A percentile compares a stretch with the other conserved stretches of the same genome.
phyloP scores from a whole-genome alignment of 73 alveolate genomes.

The Symbiodinium pilosum region DNA sequence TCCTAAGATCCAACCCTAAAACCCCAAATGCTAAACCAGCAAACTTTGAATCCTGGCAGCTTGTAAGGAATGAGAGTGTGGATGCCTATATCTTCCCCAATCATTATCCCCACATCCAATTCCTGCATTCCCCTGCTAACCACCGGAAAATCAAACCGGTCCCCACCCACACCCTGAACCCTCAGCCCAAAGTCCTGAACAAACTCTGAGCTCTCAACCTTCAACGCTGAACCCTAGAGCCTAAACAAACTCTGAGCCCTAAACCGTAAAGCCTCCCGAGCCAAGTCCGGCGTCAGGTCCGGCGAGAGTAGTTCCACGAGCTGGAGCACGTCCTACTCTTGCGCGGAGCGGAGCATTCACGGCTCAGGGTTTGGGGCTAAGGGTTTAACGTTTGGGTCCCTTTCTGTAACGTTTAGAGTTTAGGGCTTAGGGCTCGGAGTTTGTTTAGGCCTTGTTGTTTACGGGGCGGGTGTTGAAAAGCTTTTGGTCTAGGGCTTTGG shows the following conservation, averaged over 20 bases:
- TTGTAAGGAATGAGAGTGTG: too few species aligned
- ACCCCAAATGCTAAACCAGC: background rate
- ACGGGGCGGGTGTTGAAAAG: background rate
- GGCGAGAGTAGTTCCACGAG: constrained; percentile 79
- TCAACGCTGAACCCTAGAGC: background rate
- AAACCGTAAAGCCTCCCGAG: background rate
- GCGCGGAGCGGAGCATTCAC: too few species aligned
- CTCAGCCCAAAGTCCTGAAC: background rate
- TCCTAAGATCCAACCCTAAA: background rate
- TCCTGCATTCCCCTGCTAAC: background rate
- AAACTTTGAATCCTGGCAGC: background rate
- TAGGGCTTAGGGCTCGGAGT: background rate
- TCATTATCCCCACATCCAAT: background rate
- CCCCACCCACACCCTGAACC: background rate
- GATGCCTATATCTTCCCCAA: background rate
- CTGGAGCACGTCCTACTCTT: constrained; percentile 68
- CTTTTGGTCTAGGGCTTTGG: background rate
- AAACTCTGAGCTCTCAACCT: background rate
- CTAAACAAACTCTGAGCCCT: background rate
- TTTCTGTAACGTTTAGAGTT: background rate
- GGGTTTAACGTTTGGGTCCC: background rate
- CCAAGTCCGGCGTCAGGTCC: constrained; percentile 79
- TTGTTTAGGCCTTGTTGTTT: background rate
- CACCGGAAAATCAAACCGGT: background rate
- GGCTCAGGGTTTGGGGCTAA: background rate